Evolutionary conservation across 2,329 filamentous ascomycete species (phyloP), one percentile per base, ranked within the genome.

Genomic region (Exophiala mesophila): DNA sequence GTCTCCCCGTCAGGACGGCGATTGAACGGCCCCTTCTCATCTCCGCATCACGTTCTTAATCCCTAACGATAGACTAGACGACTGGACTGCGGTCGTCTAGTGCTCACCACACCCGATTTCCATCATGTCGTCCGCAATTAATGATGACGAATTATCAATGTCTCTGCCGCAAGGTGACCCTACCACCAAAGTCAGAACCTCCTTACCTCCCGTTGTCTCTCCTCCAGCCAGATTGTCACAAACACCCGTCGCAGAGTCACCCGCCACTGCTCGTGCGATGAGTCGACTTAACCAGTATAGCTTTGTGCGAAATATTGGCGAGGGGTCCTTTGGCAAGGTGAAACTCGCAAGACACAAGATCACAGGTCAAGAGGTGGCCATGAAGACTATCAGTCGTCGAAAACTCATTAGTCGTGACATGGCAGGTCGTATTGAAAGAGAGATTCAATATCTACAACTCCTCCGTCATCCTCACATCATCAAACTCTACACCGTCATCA

Each of bases 401-500:
- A 94, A 96, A 72, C 77, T 98, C 59, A 88, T 96, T 57, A 97
- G 89, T 56, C 78, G 90, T 59, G 92, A 98, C 66, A 97, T 98
- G 92, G 89, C 94, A 39, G 92, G 92, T 47, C 80, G 92, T 48
- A 94, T 98, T 52, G 92, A 98, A 72, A 80, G 92, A 55, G 92
- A 98, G 72, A 98, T 98, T 57, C 89, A 96, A 65, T 98, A 98
- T 63, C 77, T 98, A 51, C 92, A 98, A 69, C 72, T 98, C 47
- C 75, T 98, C 48, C 82, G 92, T 47, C 92, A 98, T 65, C 92
- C 92, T 29, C 92, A 98, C 67, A 98, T 98, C 63, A 98, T 98
- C 73, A 98, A 98, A 69, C 77, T 98, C 80, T 95, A 88, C 66
- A 97, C 92, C 20, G 92, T 98, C 52, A 97, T 98, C 64, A 96